Base-by-base conservation (phyloP, 257 asterid species). In the Dorcoceras hygrometricum region DNA sequence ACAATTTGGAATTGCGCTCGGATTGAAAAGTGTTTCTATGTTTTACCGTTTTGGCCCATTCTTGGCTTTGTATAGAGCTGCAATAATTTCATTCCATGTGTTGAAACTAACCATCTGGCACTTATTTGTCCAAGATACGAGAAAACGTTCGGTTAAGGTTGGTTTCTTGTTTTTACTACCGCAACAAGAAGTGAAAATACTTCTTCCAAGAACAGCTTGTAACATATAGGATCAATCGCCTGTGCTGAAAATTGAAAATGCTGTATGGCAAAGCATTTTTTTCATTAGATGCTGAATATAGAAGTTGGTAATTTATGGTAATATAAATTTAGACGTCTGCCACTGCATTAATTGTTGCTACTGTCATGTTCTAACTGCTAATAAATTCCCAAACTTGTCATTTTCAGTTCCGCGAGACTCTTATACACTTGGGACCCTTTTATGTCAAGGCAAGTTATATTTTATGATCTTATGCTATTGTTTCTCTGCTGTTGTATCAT, bases 341-440 rank as follows among this genome's bases (percentile, higher is more conserved):
- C 18, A 36, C 51, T 43, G 51, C 51, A 43, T 62, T 70, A 23
- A 43, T 73, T 51, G 55, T 27, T 39, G 43, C 66, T 36, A 60
- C 23, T 75, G 55, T 50, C 34, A 23, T 65, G 60, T 59, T 55
- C 34, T 60, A 6, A 24, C 54, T 23, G 31, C 71, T 67, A 66
- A 66, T 62, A 62, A 56, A 74, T 68, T 61, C 62, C 66, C 26
- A 31, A 73, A 62, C 39, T 68, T 70, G 28, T 28, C 69, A 67
- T 72, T 80, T 87, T 87, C 99, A 94, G 99, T 90, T 94, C 78
- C 95, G 97, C 57, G 90, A 83, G 78, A 90, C 90, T 61, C 99
- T 94, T 54, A 90, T 94, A 64, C 73, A 74, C 68, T 66, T 93
- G 96, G 99, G 99, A 64, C 97, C 99, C 65, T 94, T 94, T 70